phyloP scores from a whole-genome alignment of 192 early-diverging fungal species.

The Podila verticillata region DNA sequence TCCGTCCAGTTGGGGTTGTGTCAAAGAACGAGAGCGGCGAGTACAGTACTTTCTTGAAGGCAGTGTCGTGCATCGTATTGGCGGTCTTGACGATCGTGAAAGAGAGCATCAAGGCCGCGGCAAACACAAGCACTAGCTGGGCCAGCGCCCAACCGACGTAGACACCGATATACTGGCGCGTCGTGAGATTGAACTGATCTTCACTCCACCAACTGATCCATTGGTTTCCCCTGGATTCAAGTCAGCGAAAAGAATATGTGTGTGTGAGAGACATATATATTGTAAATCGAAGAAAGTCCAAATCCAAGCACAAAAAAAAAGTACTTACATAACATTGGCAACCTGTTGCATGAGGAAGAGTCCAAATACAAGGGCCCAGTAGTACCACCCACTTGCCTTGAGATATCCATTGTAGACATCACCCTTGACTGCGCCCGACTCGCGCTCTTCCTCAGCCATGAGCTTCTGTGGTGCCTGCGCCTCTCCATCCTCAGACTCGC shows the following conservation, averaged over 20 bases:
- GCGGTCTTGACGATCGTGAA: slow-evolving; percentile 68
- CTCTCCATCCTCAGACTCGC: neutral
- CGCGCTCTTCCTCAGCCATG: slow-evolving; percentile 43
- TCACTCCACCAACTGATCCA: slow-evolving; percentile 54
- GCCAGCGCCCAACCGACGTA: slow-evolving; percentile 26
- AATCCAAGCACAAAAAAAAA: neutral
- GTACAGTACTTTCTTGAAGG: slow-evolving; percentile 66
- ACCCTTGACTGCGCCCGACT: slow-evolving; percentile 42
- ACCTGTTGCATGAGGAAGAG: slow-evolving; percentile 32
- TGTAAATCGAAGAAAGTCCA: neutral
- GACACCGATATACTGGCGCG: slow-evolving; percentile 22
- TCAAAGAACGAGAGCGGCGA: slow-evolving; percentile 91
- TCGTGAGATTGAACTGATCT: slow-evolving; percentile 22
- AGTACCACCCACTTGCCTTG: slow-evolving; percentile 19
- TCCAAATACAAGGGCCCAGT: slow-evolving; percentile 11
- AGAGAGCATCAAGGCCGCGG: slow-evolving; percentile 27
- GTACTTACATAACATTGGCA: slow-evolving; percentile 49
- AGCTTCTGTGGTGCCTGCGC: slow-evolving; percentile 22
- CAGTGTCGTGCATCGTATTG: slow-evolving; percentile 62
- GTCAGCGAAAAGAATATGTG: neutral
- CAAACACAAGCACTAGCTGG: slow-evolving; percentile 32
- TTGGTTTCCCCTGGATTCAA: slow-evolving; percentile 26
- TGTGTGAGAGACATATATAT: no score
- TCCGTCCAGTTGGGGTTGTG: slow-evolving; percentile 83
- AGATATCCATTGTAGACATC: slow-evolving; percentile 37